Base-by-base conservation (phyloP, 306 rosid species). In the Delonix regia region DNA sequence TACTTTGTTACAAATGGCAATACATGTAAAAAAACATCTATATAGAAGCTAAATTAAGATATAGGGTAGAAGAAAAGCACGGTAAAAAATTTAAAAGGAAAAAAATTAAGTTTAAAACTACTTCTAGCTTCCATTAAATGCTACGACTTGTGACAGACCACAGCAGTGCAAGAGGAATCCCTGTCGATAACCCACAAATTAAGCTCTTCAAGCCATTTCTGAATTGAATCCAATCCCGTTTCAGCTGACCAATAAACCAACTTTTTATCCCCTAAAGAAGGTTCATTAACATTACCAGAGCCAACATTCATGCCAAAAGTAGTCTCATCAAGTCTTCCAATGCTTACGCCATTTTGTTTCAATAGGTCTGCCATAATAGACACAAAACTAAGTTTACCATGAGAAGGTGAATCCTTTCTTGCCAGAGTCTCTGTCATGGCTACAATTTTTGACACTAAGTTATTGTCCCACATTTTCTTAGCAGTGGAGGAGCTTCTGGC, bases 151-250 rank as follows among this genome's bases (percentile, higher is more conserved):
- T 86, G 94, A 85, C 99, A 94, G 27, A 86, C 79, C 82, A 94
- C 97, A 59, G 92, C 97, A 15, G 81, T 92, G 86, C 99, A 92
- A 19, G 99, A 90, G 13, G 74, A 76, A 76, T 89, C 99, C 62
- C 64, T 72, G 74, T 89, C 90, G 65, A 92, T 59, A 81, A 80
- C 52, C 99, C 97, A 92, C 63, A 88, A 41, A 78, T 90, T 87
- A 82, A 87, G 44, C 69, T 86, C 97, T 68, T 77, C 69, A 51
- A 94, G 95, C 85, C 75, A 66, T 75, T 88, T 89, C 82, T 77
- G 83, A 82, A 94, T 47, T 22, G 83, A 76, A 82, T 80, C 85
- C 19, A 76, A 12, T 69, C 69, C 82, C 81, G 80, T 52, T 53
- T 82, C 88, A 44, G 62, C 18, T 45, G 97, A 78, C 93, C 97